Conservation (phyloP, 495 filamentous ascomycete genomes). For the Aspergillus avenaceus region DNA sequence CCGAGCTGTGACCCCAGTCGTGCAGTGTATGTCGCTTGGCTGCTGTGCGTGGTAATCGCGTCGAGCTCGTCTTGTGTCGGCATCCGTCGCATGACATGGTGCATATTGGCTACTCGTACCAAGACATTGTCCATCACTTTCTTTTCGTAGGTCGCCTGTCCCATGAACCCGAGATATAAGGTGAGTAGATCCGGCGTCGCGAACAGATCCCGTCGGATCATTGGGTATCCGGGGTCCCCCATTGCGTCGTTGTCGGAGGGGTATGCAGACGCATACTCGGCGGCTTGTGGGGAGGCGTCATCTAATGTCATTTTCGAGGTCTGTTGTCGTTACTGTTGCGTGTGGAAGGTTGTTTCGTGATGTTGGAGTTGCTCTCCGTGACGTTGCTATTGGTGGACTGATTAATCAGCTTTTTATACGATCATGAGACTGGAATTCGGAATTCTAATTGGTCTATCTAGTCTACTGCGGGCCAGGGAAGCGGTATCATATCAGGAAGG, state of each 20-base stretch:
- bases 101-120: constrained; percentile 15
- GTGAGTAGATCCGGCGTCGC: constrained; percentile 21
- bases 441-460: too few species aligned
- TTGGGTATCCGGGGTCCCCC: too few species aligned
- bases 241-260: background rate
- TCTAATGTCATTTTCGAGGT: constrained; percentile 24
- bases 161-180: constrained; percentile 28
- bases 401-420: too few species aligned
- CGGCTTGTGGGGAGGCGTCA: background rate
- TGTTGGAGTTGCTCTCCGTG: too few species aligned
- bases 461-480: too few species aligned
- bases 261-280: background rate
- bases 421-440: too few species aligned
- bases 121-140: constrained; percentile 6
- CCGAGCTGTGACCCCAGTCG: constrained; percentile 18
- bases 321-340: background rate
- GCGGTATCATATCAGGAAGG: too few species aligned
- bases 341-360: background rate
- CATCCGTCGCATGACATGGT: constrained; percentile 19
- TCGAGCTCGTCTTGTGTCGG: constrained; percentile 37
- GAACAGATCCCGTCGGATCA: background rate
- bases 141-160: constrained; percentile 16
- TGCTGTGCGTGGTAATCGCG: constrained; percentile 21
- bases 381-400: too few species aligned
- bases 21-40: constrained; percentile 17